phyloP scores from a whole-genome alignment of 768 basidiomycete species.

The Phaeolepiota aurea region DNA sequence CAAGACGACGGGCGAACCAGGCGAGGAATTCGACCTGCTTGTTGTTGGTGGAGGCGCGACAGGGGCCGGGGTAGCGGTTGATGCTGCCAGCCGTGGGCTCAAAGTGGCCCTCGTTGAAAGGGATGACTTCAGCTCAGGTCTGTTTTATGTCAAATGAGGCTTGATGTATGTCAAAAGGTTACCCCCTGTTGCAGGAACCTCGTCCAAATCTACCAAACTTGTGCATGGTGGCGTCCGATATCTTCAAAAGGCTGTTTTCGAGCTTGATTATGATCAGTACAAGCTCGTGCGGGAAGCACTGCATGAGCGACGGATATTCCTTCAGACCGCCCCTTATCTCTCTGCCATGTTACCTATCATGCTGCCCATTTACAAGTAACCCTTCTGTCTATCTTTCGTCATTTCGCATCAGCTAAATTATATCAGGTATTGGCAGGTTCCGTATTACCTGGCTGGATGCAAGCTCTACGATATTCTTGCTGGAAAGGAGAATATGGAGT shows the following conservation, averaged over 20 bases:
- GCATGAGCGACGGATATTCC: slow-evolving; percentile 86
- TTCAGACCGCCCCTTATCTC: slow-evolving; percentile 93
- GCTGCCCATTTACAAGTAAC: slow-evolving; percentile 84
- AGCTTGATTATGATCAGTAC: slow-evolving; percentile 93
- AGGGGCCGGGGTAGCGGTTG: slow-evolving; percentile 92
- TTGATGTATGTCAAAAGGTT: too few relatives aligned
- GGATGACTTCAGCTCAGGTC: slow-evolving; percentile 87
- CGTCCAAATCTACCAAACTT: slow-evolving; percentile 95
- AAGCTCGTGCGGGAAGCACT: slow-evolving; percentile 95
- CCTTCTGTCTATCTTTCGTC: not conserved
- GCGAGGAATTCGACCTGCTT: slow-evolving; percentile 67
- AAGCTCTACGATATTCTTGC: slow-evolving; percentile 95
- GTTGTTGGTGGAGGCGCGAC: slow-evolving; percentile 94
- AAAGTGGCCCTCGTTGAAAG: slow-evolving; percentile 91
- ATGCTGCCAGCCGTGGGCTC: slow-evolving; percentile 86
- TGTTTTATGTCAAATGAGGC: slow-evolving; percentile 8
- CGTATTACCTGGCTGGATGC: slow-evolving; percentile 92
- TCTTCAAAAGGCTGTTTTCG: slow-evolving; percentile 92
- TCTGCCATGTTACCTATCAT: slow-evolving; percentile 93
- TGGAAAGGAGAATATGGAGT: slow-evolving; percentile 95
- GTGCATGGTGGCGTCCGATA: slow-evolving; percentile 98
- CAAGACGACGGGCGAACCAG: slow-evolving; percentile 16
- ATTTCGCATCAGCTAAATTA: slow-evolving; percentile 5
- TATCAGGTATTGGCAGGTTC: slow-evolving; percentile 89
- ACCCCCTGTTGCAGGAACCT: slow-evolving; percentile 61